Conservation (phyloP, 164 flowering plant genomes). For the Cinnamomum micranthum region DNA sequence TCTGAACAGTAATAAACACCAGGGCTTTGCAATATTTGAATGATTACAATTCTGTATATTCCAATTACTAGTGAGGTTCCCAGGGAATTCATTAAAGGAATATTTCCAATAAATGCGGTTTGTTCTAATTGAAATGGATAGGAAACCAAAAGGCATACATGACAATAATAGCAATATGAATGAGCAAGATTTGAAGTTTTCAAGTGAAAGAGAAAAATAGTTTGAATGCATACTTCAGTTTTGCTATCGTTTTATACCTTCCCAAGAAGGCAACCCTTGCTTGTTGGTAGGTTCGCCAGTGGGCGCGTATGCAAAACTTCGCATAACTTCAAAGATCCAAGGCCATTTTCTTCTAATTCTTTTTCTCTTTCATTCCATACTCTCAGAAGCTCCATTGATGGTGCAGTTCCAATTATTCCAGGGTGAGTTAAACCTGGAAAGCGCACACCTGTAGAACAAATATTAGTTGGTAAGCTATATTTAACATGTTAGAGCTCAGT, state of each 20-base stretch:
- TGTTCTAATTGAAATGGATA: background rate
- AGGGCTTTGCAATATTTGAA: too few species aligned
- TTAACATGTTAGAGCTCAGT: background rate
- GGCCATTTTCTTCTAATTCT: conserved; percentile 67
- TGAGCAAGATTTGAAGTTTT: too few species aligned
- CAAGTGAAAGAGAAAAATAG: background rate
- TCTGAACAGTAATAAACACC: too few species aligned
- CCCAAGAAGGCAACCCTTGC: conserved; percentile 80
- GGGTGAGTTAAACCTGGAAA: conserved; percentile 95
- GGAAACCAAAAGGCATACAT: background rate
- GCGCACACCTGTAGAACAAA: conserved; percentile 55
- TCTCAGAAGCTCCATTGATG: conserved; percentile 78
- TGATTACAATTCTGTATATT: too few species aligned
- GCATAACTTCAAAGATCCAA: conserved; percentile 55
- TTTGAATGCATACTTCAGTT: background rate
- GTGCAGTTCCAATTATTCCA: conserved; percentile 94
- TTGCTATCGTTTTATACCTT: conserved; percentile 35
- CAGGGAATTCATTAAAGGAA: too few species aligned
- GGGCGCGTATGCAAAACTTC: conserved; percentile 86
- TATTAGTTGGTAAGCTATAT: background rate
- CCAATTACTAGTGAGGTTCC: too few species aligned
- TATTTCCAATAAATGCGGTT: too few species aligned
- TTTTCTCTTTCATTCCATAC: conserved; percentile 90
- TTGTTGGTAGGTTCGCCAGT: conserved; percentile 76
- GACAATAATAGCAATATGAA: too few species aligned